These are phyloP conservation scores for Phytophthora sp. DNA, from an alignment of 352 stramenopile species.

Conservation along the genomic window DNA sequence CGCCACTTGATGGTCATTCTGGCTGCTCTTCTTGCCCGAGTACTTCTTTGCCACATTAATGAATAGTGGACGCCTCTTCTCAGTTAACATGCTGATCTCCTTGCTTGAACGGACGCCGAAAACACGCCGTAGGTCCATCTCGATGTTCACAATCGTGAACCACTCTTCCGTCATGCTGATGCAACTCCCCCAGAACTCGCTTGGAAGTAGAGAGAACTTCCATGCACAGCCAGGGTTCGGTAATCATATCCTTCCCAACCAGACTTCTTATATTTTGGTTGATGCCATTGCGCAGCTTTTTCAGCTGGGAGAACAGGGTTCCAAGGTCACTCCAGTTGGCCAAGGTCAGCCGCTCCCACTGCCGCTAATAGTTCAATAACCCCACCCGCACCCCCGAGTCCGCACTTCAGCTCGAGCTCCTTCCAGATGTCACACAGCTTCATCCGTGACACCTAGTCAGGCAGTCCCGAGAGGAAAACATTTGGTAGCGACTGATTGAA, in stretches of 20 bases:
- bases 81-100: conserved; percentile 2
- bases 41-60: neutral
- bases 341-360: conserved; percentile 1
- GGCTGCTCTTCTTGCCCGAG: neutral
- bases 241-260: conserved; percentile 17
- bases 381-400: neutral
- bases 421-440: neutral
- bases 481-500: neutral
- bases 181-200: conserved; percentile 16
- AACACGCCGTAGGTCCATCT: conserved; percentile 1
- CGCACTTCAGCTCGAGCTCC: neutral
- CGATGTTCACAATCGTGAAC: conserved; percentile 11
- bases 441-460: neutral
- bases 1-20: neutral
- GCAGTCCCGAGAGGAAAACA: neutral
- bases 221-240: conserved; percentile 14
- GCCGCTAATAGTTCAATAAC: neutral
- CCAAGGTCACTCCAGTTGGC: conserved; percentile 9
- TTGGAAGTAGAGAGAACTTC: conserved; percentile 14
- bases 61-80: neutral
- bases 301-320: conserved; percentile 11
- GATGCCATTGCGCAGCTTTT: neutral
- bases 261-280: no score
- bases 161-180: conserved; percentile 6
- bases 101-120: conserved; percentile 17